Evolutionary conservation across 495 filamentous ascomycete species (phyloP).

Genomic region (Penicillium coffeae): DNA sequence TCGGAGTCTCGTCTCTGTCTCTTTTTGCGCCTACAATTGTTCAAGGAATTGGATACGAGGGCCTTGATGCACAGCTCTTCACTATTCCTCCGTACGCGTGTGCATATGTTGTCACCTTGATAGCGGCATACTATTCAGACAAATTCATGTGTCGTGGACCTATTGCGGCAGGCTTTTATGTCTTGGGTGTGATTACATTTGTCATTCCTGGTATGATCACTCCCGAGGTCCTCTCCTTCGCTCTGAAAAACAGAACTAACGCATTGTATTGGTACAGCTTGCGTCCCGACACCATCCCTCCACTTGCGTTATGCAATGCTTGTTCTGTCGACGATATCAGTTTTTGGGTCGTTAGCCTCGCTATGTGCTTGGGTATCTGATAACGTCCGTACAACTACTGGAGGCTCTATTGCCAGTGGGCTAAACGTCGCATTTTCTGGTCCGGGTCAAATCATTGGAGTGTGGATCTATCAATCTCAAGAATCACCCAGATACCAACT

Average conservation of each 20-base stretch:
- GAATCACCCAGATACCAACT: background rate
- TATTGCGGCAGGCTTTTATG: background rate
- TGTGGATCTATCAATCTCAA: background rate
- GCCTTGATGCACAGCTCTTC: background rate
- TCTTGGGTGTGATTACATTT: background rate
- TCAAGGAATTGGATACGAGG: background rate
- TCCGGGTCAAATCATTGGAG: background rate
- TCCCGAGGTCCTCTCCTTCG: too few relatives aligned
- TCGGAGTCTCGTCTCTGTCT: background rate
- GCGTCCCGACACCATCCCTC: background rate
- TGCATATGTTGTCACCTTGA: background rate
- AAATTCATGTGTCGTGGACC: background rate
- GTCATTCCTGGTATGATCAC: background rate
- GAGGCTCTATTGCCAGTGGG: background rate
- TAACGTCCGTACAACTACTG: background rate
- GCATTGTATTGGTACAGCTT: background rate
- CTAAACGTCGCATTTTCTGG: background rate
- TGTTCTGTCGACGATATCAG: background rate
- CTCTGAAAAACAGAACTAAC: too few relatives aligned
- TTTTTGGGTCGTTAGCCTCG: background rate
- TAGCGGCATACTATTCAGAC: background rate
- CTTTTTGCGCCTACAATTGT: background rate
- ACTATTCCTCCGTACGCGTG: background rate
- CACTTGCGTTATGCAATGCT: constrained; percentile 1
- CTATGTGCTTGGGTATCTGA: background rate